These are phyloP conservation scores for Jacaranda mimosifolia DNA, from an alignment of 257 asterid genomes.

Conservation along the genomic window DNA sequence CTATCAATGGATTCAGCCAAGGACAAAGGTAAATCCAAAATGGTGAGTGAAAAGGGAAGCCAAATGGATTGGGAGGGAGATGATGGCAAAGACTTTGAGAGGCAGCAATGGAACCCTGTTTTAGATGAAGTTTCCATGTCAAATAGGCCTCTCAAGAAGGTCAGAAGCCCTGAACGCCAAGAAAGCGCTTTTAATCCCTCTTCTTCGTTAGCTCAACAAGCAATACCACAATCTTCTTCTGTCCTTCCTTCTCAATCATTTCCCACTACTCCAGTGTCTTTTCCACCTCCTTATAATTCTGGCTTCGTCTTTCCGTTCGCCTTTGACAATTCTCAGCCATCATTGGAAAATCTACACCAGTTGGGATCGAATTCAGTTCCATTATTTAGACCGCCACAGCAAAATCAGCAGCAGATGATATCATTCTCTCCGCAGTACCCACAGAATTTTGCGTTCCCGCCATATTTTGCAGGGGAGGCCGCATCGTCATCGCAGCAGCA, in stretches of 20 bases:
- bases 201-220: constrained; percentile 36
- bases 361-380: constrained; percentile 34
- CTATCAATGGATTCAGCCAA: constrained; percentile 52
- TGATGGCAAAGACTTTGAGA: constrained; percentile 39
- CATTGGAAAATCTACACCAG: neutral
- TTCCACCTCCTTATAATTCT: constrained; percentile 42
- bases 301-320: constrained; percentile 74
- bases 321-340: constrained; percentile 48
- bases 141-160: constrained; percentile 66
- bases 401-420: constrained; percentile 69
- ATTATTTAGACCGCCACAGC: constrained; percentile 47
- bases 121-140: constrained; percentile 65
- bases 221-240: constrained; percentile 19
- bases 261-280: constrained; percentile 8
- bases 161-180: constrained; percentile 66
- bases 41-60: constrained; percentile 33
- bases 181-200: constrained; percentile 25
- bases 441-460: constrained; percentile 57
- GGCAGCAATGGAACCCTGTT: constrained; percentile 68
- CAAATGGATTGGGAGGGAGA: constrained; percentile 50
- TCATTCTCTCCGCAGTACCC: constrained; percentile 65
- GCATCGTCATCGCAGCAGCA: constrained; percentile 53
- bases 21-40: constrained; percentile 60
- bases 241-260: constrained; percentile 18
- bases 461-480: constrained; percentile 65